phyloP scores from a whole-genome alignment of 805 yeast genomes.

The Komagataella phaffii region DNA sequence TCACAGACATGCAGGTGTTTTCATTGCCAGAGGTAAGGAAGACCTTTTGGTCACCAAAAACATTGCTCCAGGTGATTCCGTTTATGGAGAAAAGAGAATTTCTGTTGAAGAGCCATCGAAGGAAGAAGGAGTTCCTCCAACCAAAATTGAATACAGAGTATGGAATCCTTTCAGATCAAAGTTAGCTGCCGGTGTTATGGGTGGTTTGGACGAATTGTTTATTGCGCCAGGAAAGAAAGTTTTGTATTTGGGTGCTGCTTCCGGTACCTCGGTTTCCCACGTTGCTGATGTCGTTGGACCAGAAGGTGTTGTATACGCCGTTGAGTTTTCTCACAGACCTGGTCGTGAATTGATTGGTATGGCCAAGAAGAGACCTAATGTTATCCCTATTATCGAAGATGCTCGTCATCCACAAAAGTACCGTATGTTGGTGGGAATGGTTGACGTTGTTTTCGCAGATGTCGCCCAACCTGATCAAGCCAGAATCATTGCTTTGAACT shows the following conservation, averaged over 20 bases:
- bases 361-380: constrained; percentile 99
- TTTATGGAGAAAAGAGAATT: constrained; percentile 96
- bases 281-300: constrained; percentile 98
- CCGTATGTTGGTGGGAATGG: constrained; percentile 99
- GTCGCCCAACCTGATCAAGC: constrained; percentile 99
- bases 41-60: constrained; percentile 95
- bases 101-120: constrained; percentile 85
- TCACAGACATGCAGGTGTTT: constrained; percentile 97
- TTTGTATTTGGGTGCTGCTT: constrained; percentile 95
- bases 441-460: constrained; percentile 96
- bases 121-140: constrained; percentile 79
- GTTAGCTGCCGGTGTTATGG: constrained; percentile 99
- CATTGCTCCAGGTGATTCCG: constrained; percentile 96
- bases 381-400: constrained; percentile 97
- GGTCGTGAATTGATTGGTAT: constrained; percentile 98
- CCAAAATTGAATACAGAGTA: constrained; percentile 97
- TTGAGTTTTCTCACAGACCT: constrained; percentile 98
- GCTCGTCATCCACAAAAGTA: constrained; percentile 99
- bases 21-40: constrained; percentile 99
- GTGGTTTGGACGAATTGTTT: constrained; percentile 96
- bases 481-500: constrained; percentile 96
- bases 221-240: constrained; percentile 98
- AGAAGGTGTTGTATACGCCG: constrained; percentile 97
- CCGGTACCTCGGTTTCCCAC: constrained; percentile 98
- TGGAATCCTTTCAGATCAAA: constrained; percentile 99